Base-by-base conservation (phyloP, 169 alveolate species). In the Cryptosporidium tyzzeri region DNA sequence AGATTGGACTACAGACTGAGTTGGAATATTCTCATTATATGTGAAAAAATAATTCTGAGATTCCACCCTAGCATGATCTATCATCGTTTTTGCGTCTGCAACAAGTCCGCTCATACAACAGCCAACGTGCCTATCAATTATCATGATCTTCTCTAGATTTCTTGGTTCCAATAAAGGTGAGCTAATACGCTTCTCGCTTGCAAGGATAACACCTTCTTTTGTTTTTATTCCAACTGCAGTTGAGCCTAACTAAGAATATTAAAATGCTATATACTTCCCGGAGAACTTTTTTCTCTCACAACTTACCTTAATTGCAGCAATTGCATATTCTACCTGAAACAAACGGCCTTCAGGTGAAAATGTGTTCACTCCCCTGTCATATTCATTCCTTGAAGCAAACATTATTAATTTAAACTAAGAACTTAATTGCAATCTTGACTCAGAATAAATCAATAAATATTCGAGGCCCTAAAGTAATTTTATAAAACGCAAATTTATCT, bases 291-390 rank as follows among this genome's bases (percentile, higher is more conserved):
- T 26, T 37, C 18, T 14, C 7, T 26, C 2, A 12, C 41, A 26
- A 68, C 91, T 58, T 94, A 95, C 97, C 93, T 97, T 97, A 65
- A 97, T 96, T 39, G 99, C 99, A 86, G 98, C 98, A 53, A 97
- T 87, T 33, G 99, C 99, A 84, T 97, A 97, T 69, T 97, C 99
- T 41, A 98, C 99, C 91, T 97, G 98, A 92, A 97, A 97, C 41
- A 98, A 95, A 29, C 99, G 94, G 10, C 99, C 99, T 84, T 97
- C 99, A 7, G 99, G 99, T 51, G 99, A 97, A 93, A 98, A 98
- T 74, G 99, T 98, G 85, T 98, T 98, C 37, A 98, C 99, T 85
- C 99, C 99, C 85, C 99, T 93, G 87, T 98, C 99, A 92, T 98
- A 98, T 87, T 98, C 99, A 86, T 97, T 97, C 95, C 98, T 97